phyloP scores from a whole-genome alignment of 2,329 filamentous ascomycete species.

The Nigrospora sphaerica region DNA sequence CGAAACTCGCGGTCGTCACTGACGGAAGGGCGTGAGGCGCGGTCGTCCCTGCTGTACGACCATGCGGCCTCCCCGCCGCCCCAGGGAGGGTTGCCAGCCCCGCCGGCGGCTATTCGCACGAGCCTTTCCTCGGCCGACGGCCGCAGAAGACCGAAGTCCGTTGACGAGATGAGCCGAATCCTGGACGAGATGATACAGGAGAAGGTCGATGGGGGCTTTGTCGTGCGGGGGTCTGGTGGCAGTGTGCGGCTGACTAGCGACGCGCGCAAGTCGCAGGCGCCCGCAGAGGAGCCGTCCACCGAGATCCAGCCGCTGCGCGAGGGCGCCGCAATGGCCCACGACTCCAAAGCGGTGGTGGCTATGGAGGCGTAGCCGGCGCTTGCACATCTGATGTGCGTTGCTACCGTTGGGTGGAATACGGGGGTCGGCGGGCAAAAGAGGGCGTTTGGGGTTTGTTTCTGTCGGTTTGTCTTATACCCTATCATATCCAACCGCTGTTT shows the following conservation, averaged over 20 bases:
- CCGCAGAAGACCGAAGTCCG: slow-evolving; percentile 56
- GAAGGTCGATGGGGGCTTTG: slow-evolving; percentile 68
- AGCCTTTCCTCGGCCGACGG: slow-evolving; percentile 32
- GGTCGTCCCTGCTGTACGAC: slow-evolving; percentile 22
- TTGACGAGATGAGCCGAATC: slow-evolving; percentile 89
- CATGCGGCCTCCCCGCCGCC: slow-evolving; percentile 24
- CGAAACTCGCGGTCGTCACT: not conserved
- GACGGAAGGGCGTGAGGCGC: slow-evolving; percentile 9
- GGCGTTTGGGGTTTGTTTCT: slow-evolving; percentile 23
- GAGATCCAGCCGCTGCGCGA: slow-evolving; percentile 32
- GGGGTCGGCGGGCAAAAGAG: slow-evolving; percentile 10
- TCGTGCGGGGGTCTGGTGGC: slow-evolving; percentile 59
- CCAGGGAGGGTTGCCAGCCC: slow-evolving; percentile 20
- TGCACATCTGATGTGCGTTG: too few relatives aligned
- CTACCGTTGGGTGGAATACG: slow-evolving; percentile 1
- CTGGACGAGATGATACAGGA: slow-evolving; percentile 96
- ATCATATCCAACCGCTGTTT: slow-evolving; percentile 27
- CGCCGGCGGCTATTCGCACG: slow-evolving; percentile 16
- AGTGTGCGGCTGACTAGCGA: slow-evolving; percentile 52
- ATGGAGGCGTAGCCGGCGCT: slow-evolving; percentile 14
- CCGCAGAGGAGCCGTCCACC: slow-evolving; percentile 25
- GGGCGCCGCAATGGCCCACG: slow-evolving; percentile 19
- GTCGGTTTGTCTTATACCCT: slow-evolving; percentile 31
- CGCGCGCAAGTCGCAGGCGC: slow-evolving; percentile 32
- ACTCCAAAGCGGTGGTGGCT: slow-evolving; percentile 15